Evolutionary conservation across 352 stramenopile genomes (phyloP).

Genomic region (Phytopythium litorale): DNA sequence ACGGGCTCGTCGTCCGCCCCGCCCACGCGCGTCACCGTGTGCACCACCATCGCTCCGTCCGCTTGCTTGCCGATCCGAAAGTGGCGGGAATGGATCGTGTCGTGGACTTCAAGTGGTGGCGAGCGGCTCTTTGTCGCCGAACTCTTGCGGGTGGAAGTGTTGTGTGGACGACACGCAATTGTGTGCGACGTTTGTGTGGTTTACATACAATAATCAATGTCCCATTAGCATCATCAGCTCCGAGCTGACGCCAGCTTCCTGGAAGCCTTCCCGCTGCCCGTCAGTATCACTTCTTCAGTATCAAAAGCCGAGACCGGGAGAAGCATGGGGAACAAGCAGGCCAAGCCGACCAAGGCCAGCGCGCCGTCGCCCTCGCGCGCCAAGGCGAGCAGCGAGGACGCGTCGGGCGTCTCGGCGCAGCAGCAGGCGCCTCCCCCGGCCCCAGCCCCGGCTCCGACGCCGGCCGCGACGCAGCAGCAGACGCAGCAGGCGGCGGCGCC

Average conservation of each 20-base stretch:
- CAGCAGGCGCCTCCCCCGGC: conserved; percentile 1
- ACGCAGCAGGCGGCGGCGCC: not conserved
- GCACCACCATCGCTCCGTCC: conserved; percentile 29
- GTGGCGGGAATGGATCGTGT: not conserved
- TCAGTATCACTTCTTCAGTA: too few species aligned
- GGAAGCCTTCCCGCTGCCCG: too few species aligned
- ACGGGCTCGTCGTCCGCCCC: conserved; percentile 28
- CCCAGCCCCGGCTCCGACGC: conserved; percentile 4
- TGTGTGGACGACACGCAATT: not conserved
- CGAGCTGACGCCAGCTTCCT: not conserved
- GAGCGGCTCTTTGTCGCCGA: not conserved
- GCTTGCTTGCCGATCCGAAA: not conserved
- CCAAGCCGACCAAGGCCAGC: conserved; percentile 31
- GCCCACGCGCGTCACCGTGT: conserved; percentile 49
- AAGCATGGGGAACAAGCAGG: conserved; percentile 83
- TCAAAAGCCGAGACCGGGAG: too few species aligned
- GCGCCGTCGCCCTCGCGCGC: conserved; percentile 6
- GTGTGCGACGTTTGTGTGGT: not conserved
- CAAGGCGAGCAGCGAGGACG: conserved; percentile 12
- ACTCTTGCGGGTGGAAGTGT: not conserved
- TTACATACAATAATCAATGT: not conserved
- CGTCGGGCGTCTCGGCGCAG: not conserved
- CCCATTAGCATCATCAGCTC: conserved; percentile 1
- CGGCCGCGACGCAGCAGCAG: not conserved
- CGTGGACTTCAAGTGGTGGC: not conserved